These are phyloP conservation scores for Leccinum cinnamomeum DNA, from an alignment of 1,284 basidiomycete genomes.

Conservation along the genomic window DNA sequence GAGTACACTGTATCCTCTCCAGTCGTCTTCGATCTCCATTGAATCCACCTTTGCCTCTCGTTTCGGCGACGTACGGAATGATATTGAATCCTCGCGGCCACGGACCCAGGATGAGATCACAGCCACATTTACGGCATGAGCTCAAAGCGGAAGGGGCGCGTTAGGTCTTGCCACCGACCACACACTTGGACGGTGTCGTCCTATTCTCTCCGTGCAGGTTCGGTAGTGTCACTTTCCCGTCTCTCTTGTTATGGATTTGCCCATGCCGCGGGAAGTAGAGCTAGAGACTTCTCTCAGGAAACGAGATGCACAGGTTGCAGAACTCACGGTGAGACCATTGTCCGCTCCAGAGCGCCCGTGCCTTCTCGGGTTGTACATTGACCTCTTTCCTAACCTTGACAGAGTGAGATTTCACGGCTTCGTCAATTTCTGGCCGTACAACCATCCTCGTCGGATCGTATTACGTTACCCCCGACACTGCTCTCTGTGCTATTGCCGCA, in stretches of 20 bases:
- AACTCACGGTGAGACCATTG: conserved; percentile 58
- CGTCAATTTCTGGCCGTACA: conserved; percentile 62
- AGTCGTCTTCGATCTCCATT: not conserved
- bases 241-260: conserved; percentile 56
- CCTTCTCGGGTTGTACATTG: conserved; percentile 17
- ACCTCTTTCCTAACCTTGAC: conserved; percentile 23
- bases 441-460: conserved; percentile 55
- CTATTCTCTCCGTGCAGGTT: conserved; percentile 11
- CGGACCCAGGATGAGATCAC: conserved; percentile 12
- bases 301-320: conserved; percentile 66
- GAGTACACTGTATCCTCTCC: not conserved
- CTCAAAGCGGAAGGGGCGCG: conserved; percentile 30
- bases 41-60: not conserved
- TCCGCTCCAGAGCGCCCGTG: conserved; percentile 18
- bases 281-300: conserved; percentile 71
- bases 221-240: conserved; percentile 17
- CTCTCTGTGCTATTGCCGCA: conserved; percentile 66
- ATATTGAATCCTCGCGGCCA: not conserved
- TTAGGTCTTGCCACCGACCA: conserved; percentile 34
- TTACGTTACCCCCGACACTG: conserved; percentile 66
- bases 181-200: conserved; percentile 23
- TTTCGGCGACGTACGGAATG: not conserved
- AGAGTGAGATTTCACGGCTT: conserved; percentile 71
- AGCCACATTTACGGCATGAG: conserved; percentile 36
- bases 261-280: conserved; percentile 71